phyloP scores from a whole-genome alignment of 768 basidiomycete genomes.

The Obba rivulosa region DNA sequence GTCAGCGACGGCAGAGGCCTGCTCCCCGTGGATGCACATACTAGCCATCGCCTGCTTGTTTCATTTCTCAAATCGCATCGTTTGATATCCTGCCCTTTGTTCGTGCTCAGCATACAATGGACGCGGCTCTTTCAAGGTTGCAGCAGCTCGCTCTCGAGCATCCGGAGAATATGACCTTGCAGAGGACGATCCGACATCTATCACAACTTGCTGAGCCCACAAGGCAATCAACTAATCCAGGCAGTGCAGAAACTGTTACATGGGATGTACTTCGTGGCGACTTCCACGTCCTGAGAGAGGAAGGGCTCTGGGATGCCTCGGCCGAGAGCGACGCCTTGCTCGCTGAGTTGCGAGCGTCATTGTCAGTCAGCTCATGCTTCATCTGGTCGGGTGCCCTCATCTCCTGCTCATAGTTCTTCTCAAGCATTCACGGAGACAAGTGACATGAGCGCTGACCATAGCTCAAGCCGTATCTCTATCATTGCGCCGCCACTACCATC shows the following conservation, averaged over 20 bases:
- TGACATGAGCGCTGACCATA: not conserved
- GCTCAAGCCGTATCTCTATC: not conserved
- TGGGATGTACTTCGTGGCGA: constrained; percentile 1
- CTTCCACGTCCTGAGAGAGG: not conserved
- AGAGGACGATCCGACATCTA: not conserved
- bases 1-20: no score
- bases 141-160: not conserved
- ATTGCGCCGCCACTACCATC: constrained; percentile 10
- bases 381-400: not conserved
- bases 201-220: not conserved
- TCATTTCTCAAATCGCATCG: no score
- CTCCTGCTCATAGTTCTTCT: not conserved
- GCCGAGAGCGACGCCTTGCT: constrained; percentile 3
- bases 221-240: no score
- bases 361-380: not conserved
- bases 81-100: no score
- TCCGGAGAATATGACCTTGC: constrained; percentile 1
- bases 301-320: constrained; percentile 4
- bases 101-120: no score
- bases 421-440: not conserved
- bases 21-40: no score
- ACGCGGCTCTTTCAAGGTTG: not conserved
- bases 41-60: no score
- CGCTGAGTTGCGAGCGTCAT: not conserved
- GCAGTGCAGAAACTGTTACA: not conserved